These are phyloP conservation scores for Russula brevipes DNA, from an alignment of 768 basidiomycete species.

Conservation along the genomic window DNA sequence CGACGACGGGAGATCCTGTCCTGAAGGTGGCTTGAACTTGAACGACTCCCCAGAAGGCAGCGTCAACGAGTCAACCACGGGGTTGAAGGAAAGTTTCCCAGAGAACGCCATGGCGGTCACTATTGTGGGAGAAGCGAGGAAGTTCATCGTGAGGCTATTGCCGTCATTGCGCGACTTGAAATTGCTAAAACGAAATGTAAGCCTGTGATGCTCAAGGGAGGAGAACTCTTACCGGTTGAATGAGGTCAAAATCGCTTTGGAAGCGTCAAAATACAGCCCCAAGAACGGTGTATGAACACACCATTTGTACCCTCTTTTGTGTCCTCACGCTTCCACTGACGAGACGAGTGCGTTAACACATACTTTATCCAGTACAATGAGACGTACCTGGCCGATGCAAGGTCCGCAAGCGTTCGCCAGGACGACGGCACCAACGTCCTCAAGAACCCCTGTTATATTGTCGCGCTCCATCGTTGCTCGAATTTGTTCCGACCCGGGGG, in stretches of 20 bases:
- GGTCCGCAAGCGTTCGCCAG: slow-evolving; percentile 98
- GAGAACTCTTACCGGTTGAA: slow-evolving; percentile 70
- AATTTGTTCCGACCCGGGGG: slow-evolving; percentile 92
- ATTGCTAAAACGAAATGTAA: slow-evolving; percentile 40
- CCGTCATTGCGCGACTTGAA: slow-evolving; percentile 97
- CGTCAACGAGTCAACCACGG: slow-evolving; percentile 66
- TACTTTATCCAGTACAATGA: slow-evolving; percentile 1
- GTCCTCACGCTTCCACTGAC: slow-evolving; percentile 88
- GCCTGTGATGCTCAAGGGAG: background rate
- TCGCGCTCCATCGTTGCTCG: slow-evolving; percentile 97
- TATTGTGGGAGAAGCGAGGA: slow-evolving; percentile 93
- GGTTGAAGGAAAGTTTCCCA: slow-evolving; percentile 91
- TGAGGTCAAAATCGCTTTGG: slow-evolving; percentile 85
- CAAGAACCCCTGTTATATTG: slow-evolving; percentile 69
- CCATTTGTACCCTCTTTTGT: slow-evolving; percentile 88
- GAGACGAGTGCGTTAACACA: background rate
- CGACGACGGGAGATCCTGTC: slow-evolving; percentile 73
- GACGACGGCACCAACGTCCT: slow-evolving; percentile 90
- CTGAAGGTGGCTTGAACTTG: slow-evolving; percentile 78
- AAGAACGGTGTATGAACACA: slow-evolving; percentile 30
- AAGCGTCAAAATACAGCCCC: slow-evolving; percentile 8
- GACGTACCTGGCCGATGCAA: slow-evolving; percentile 84
- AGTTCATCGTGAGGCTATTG: slow-evolving; percentile 92
- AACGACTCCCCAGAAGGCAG: slow-evolving; percentile 71
- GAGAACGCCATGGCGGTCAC: slow-evolving; percentile 98